Base-by-base conservation (phyloP, 2,329 filamentous ascomycete genomes). In the Corniculantispora saksenae region DNA sequence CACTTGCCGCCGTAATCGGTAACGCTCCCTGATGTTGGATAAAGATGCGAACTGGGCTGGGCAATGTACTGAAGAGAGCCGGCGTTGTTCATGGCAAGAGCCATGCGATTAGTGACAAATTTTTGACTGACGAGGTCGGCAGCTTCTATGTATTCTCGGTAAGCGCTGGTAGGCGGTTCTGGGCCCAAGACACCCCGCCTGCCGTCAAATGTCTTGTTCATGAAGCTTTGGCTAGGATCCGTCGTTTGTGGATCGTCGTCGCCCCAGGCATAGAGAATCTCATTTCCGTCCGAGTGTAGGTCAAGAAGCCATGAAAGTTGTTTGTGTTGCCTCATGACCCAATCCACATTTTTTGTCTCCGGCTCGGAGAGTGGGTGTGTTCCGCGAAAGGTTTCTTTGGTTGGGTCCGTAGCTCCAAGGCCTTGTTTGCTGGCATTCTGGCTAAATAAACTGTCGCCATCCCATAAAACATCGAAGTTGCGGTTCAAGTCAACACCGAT, bases 391-490 rank as follows among this genome's bases (percentile, higher is more conserved):
- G 79, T 77, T 69, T 84, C 79, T n/a, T n/a, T n/a, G n/a, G n/a
- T n/a, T 6, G 78, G 80, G 27, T 69, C 71, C 0, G 84, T 83
- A 29, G 73, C 67, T 3, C 75, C 69, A 1, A 77, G 80, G 4
- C 70, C 72, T 2, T 81, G 79, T 2, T 77, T 75, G 35, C 77
- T 72, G 35, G 81, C 82, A 7, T 68, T 69, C 0, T 73, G 66
- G 40, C 76, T 76, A 72, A 84, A 85, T 56, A 77, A 73, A 63
- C 75, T 75, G 38, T 71, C 75, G 69, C 81, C 84, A 74, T 88
- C 80, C 82, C 84, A 88, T 9, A 86, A 72, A 72, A 85, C 84
- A 72, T 86, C 83, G 69, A 86, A 86, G 76, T 86, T 86, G 61
- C 84, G 79, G 73, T 86, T 86, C 58, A 86, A 74, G 68, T 86